Conservation (phyloP, 169 alveolate species). For the Cryptosporidium xiaoi region DNA sequence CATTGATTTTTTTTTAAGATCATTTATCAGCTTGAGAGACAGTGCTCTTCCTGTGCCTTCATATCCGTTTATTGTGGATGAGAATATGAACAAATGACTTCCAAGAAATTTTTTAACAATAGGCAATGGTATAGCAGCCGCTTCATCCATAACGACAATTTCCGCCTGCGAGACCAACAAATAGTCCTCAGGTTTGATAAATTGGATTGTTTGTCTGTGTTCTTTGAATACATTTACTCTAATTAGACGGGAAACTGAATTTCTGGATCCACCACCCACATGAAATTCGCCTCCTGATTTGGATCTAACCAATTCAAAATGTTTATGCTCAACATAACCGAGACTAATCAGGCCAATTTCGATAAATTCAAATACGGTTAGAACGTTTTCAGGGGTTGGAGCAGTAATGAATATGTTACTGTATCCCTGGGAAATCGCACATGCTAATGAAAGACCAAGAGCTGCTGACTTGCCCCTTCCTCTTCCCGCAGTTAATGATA, state of each 20-base stretch:
- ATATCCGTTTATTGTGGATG: slow-evolving; percentile 99
- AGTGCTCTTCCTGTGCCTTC: slow-evolving; percentile 99
- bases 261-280: slow-evolving; percentile 75
- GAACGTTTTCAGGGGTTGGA: slow-evolving; percentile 97
- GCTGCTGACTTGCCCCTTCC: slow-evolving; percentile 99
- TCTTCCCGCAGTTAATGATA: slow-evolving; percentile 95
- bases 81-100: slow-evolving; percentile 92
- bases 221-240: slow-evolving; percentile 85
- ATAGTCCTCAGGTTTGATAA: slow-evolving; percentile 87
- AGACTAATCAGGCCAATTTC: slow-evolving; percentile 93
- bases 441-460: slow-evolving; percentile 94
- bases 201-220: slow-evolving; percentile 90
- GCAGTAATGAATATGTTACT: slow-evolving; percentile 97
- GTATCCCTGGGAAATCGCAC: slow-evolving; percentile 90
- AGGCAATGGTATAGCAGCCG: slow-evolving; percentile 99
- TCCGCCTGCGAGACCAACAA: slow-evolving; percentile 77
- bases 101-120: slow-evolving; percentile 92
- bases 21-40: slow-evolving; percentile 94
- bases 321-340: slow-evolving; percentile 91
- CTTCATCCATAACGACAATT: slow-evolving; percentile 99
- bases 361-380: slow-evolving; percentile 97
- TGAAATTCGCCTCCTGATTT: slow-evolving; percentile 43
- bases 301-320: slow-evolving; percentile 86
- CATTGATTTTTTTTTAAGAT: slow-evolving; percentile 83
- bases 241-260: slow-evolving; percentile 80